These are phyloP conservation scores for Moelleriella libera DNA, from an alignment of 2,329 filamentous ascomycete genomes.

Conservation along the genomic window DNA sequence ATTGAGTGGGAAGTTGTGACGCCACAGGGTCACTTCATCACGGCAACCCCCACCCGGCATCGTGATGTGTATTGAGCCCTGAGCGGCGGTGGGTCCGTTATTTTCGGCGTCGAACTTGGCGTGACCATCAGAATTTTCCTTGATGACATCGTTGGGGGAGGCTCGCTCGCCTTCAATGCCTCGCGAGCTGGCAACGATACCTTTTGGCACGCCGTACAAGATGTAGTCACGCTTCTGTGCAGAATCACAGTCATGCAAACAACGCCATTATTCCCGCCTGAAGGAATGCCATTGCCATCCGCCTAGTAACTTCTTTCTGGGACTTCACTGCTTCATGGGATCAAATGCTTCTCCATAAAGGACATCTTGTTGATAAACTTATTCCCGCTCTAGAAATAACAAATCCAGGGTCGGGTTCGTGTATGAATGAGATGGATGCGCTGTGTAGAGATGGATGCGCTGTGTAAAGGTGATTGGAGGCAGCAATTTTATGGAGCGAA, in stretches of 20 bases:
- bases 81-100: constrained; percentile 35
- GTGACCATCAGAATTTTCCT: constrained; percentile 30
- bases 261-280: constrained; percentile 11
- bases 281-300: constrained; percentile 6
- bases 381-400: constrained; percentile 18
- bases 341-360: constrained; percentile 1
- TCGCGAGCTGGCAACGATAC: constrained; percentile 14
- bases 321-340: constrained; percentile 1
- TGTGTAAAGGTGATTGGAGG: constrained; percentile 1
- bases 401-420: constrained; percentile 22
- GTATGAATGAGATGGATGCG: constrained; percentile 31
- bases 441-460: not conserved
- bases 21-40: constrained; percentile 24
- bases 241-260: not conserved
- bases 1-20: constrained; percentile 30
- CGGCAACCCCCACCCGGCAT: constrained; percentile 26
- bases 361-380: constrained; percentile 16
- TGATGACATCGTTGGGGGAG: constrained; percentile 23
- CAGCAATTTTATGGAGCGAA: constrained; percentile 10
- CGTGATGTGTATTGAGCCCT: constrained; percentile 41
- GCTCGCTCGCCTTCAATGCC: constrained; percentile 26
- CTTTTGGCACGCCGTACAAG: constrained; percentile 32
- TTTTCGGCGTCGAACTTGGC: constrained; percentile 36
- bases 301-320: constrained; percentile 4
- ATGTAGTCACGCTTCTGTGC: constrained; percentile 2